These are phyloP conservation scores for Xylariaceae sp. DNA, from an alignment of 2,329 filamentous ascomycete species.

Conservation along the genomic window DNA sequence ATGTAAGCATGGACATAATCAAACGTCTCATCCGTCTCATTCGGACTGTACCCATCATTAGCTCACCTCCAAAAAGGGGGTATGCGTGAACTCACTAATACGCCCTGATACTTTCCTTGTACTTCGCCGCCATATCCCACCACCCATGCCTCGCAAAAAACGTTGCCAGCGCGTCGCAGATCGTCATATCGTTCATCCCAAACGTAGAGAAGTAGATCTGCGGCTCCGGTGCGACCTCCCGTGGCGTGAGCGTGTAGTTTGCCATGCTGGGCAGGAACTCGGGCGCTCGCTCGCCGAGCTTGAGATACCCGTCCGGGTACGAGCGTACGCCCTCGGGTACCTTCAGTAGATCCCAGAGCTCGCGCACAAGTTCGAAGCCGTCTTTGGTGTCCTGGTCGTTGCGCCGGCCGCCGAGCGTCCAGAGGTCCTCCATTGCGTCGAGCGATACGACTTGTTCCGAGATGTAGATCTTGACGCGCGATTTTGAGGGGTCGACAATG, in stretches of 20 bases:
- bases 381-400: background rate
- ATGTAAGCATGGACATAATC: background rate
- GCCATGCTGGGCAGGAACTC: background rate
- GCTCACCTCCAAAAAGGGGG: too few species aligned
- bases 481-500: background rate
- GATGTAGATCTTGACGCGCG: background rate
- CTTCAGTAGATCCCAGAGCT: background rate
- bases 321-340: background rate
- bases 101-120: background rate
- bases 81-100: too few species aligned
- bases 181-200: background rate
- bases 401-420: background rate
- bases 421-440: background rate
- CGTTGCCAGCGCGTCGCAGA: background rate
- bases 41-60: background rate
- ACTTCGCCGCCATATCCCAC: background rate
- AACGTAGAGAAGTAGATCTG: background rate
- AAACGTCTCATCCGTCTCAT: background rate
- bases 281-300: background rate
- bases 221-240: background rate
- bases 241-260: background rate
- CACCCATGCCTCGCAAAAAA: background rate
- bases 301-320: background rate
- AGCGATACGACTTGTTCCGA: background rate
- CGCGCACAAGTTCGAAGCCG: background rate